Evolutionary conservation across 345 rosid genomes (phyloP).

Genomic region (Stellera chamaejasme): DNA sequence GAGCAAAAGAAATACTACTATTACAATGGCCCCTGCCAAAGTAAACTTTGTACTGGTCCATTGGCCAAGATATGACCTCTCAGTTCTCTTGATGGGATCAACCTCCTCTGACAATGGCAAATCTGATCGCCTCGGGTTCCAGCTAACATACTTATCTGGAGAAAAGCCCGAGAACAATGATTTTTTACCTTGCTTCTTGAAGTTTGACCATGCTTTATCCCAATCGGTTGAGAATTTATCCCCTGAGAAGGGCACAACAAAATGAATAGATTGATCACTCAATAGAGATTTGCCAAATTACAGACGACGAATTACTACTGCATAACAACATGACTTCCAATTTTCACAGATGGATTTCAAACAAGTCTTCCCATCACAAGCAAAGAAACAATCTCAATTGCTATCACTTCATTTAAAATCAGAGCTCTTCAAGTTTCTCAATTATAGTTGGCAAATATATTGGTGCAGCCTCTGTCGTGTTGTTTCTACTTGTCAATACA

Average conservation of each 20-base stretch:
- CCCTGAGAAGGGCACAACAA: slow-evolving; percentile 30
- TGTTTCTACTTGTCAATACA: too few species aligned
- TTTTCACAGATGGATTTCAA: too few species aligned
- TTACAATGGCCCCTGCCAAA: slow-evolving; percentile 53
- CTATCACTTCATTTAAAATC: too few species aligned
- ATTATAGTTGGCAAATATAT: too few species aligned
- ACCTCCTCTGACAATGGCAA: slow-evolving; percentile 85
- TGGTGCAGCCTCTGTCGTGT: too few species aligned
- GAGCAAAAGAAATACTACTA: slow-evolving; percentile 62
- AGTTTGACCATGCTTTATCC: slow-evolving; percentile 90
- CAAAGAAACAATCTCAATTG: too few species aligned
- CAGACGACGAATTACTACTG: too few species aligned
- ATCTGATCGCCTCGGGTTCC: slow-evolving; percentile 78
- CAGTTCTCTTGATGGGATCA: slow-evolving; percentile 88
- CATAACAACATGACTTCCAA: too few species aligned
- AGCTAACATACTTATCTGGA: slow-evolving; percentile 73
- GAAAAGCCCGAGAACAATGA: slow-evolving; percentile 52
- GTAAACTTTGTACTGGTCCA: slow-evolving; percentile 89
- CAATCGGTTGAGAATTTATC: slow-evolving; percentile 70
- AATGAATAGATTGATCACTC: background rate
- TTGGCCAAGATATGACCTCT: slow-evolving; percentile 68
- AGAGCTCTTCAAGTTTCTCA: too few species aligned
- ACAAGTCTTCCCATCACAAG: too few species aligned
- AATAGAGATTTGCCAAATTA: background rate
- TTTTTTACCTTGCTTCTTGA: slow-evolving; percentile 80